Conservation (phyloP, 306 rosid genomes). For the Cicer chorassanicum region DNA sequence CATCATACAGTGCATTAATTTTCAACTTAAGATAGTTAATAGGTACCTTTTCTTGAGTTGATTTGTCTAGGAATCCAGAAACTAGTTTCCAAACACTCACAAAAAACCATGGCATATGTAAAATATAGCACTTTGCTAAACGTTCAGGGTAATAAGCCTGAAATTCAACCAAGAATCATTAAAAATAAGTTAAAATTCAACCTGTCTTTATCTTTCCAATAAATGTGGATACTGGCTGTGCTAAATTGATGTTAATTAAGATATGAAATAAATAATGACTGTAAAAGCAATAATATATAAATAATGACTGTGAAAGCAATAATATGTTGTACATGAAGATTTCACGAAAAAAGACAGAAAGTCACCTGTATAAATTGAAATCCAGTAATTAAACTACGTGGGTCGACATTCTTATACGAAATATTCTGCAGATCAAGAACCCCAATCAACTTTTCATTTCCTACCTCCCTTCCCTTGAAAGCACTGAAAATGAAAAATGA, state of each 20-base stretch:
- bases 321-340: neutral
- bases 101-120: conserved; percentile 88
- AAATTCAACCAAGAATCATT: conserved; percentile 36
- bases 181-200: neutral
- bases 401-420: conserved; percentile 70
- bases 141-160: conserved; percentile 98
- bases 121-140: conserved; percentile 66
- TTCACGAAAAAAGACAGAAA: conserved; percentile 20
- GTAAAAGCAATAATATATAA: neutral
- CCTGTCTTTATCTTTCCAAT: no score
- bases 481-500: conserved; percentile 53
- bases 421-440: conserved; percentile 75
- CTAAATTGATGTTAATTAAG: neutral
- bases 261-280: neutral
- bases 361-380: conserved; percentile 88
- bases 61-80: conserved; percentile 83
- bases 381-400: conserved; percentile 82
- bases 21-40: conserved; percentile 8
- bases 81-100: conserved; percentile 88
- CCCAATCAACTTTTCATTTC: conserved; percentile 80
- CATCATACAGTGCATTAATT: neutral
- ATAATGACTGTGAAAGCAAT: neutral
- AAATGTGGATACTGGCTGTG: no score
- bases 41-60: conserved; percentile 77
- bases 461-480: conserved; percentile 74